Evolutionary conservation across 2,329 filamentous ascomycete genomes (phyloP).

Genomic region (Aspergillus calidoustus): DNA sequence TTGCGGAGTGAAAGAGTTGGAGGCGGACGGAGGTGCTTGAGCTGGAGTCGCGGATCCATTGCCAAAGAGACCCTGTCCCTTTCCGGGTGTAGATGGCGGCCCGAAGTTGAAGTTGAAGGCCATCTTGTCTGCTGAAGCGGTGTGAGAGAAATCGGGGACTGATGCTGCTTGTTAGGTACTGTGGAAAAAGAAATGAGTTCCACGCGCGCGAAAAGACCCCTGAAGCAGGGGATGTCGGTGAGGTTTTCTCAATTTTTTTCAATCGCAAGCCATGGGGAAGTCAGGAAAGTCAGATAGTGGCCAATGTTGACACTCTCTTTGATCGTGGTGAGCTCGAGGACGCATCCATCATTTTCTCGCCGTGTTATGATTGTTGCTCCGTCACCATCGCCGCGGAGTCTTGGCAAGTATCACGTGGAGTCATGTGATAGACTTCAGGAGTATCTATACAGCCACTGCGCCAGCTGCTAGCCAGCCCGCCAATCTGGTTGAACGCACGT

Average conservation of each 20-base stretch:
- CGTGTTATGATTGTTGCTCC: conserved; percentile 11
- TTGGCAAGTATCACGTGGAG: conserved; percentile 25
- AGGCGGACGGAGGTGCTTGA: conserved; percentile 58
- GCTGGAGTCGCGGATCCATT: conserved; percentile 62
- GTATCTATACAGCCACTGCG: neutral
- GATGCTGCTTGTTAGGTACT: conserved; percentile 13
- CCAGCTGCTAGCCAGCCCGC: no score
- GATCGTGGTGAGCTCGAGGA: conserved; percentile 5
- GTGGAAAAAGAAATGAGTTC: conserved; percentile 8
- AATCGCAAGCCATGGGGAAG: neutral
- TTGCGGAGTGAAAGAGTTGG: conserved; percentile 60
- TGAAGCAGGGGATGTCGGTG: neutral
- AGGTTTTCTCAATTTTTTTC: neutral
- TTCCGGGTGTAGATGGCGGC: conserved; percentile 46
- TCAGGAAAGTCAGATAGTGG: neutral
- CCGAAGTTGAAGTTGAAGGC: conserved; percentile 41
- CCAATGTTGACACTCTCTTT: neutral
- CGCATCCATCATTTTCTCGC: conserved; percentile 11
- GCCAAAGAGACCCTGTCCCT: conserved; percentile 41
- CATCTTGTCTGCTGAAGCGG: conserved; percentile 31
- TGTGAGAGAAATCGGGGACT: neutral
- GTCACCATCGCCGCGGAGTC: conserved; percentile 18
- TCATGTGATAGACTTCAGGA: conserved; percentile 16
- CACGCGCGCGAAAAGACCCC: neutral
- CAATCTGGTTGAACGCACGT: no score